Base-by-base conservation (phyloP, 1,284 basidiomycete species). In the Omphalotus olearius region DNA sequence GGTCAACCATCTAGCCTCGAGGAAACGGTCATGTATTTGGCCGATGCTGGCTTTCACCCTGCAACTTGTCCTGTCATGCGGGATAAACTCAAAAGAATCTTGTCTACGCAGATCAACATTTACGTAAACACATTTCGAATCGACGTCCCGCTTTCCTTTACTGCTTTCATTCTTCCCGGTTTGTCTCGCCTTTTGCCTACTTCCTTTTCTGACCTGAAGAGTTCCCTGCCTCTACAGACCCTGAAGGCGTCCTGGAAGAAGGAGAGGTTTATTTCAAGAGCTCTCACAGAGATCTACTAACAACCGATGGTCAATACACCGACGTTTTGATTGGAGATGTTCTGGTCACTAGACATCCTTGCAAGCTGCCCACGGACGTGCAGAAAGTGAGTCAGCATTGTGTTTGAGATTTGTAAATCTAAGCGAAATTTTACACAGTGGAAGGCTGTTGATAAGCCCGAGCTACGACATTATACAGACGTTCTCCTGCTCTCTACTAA, bases 301-400 rank as follows among this genome's bases (percentile, higher is more conserved):
- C 58, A 5, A 55, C 57, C 11, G 70, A 76, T 60, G 76, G 72
- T 1, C 61, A 66, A 2, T 62, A 67, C 36, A 73, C 71, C 1
- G 72, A 79, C 53, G 65, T 71, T 25, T 54, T 77, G 10, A 45
- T 70, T 18, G 78, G 78, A 0, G 67, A 70, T 51, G 73, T 77
- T 16, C 60, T 80, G 40, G 59, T 80, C 9, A 74, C 74, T 3
- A 65, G 78, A 11, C 68, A 80, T 61, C 79, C 79, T 20, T 80
- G 78, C 60, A 78, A 78, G 58, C 57, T 81, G 6, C 78, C 79
- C 0, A 78, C 73, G 1, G 79, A 81, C 57, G 66, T 74, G 7
- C 77, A 74, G 53, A 80, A 78, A 68, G 78, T 77, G 56, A 23
- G 58, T 18, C 28, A 37, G 14, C 35, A 47, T 30, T 48, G 6